A percentile compares a stretch with the other conserved stretches of the same genome.
These are phyloP conservation scores for Neurospora sp. DNA, from an alignment of 495 filamentous ascomycete species.

Conservation along the genomic window DNA sequence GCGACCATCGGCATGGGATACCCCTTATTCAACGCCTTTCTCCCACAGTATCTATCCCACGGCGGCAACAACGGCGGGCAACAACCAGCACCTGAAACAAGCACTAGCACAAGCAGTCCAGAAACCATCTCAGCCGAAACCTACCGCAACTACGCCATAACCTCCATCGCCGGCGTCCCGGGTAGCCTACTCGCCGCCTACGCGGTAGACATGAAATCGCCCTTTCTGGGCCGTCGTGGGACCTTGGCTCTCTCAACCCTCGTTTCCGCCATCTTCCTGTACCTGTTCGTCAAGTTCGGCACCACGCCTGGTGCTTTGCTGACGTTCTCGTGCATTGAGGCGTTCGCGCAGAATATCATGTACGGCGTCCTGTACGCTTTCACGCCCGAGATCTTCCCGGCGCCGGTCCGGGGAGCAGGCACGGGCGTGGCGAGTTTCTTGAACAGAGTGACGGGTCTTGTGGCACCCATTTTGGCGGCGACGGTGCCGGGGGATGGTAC, in stretches of 20 bases:
- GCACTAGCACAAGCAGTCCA: not conserved
- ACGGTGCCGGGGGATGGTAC: conserved; percentile 56
- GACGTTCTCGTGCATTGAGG: conserved; percentile 67
- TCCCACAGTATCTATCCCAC: conserved; percentile 70
- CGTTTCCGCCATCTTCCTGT: conserved; percentile 65
- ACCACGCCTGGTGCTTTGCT: conserved; percentile 54
- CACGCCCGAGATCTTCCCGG: conserved; percentile 75
- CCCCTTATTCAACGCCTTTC: conserved; percentile 76
- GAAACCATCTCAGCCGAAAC: conserved; percentile 21
- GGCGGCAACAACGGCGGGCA: conserved; percentile 34
- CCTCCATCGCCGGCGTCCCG: conserved; percentile 59
- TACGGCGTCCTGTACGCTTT: conserved; percentile 84
- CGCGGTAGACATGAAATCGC: conserved; percentile 55
- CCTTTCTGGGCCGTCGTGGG: conserved; percentile 61
- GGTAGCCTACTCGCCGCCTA: conserved; percentile 63
- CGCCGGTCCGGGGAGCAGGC: conserved; percentile 67
- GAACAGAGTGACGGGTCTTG: conserved; percentile 62
- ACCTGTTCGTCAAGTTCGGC: conserved; percentile 44
- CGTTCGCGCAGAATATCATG: conserved; percentile 69
- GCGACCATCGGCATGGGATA: conserved; percentile 49
- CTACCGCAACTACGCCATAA: conserved; percentile 72
- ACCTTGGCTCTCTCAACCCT: conserved; percentile 57
- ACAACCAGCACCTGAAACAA: conserved; percentile 1
- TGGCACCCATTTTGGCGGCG: conserved; percentile 70
- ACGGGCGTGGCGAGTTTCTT: conserved; percentile 66